Evolutionary conservation across 106 monocot genomes (phyloP), one percentile per base, ranked within the genome.

Genomic region (Dendrobium chrysotoxum): DNA sequence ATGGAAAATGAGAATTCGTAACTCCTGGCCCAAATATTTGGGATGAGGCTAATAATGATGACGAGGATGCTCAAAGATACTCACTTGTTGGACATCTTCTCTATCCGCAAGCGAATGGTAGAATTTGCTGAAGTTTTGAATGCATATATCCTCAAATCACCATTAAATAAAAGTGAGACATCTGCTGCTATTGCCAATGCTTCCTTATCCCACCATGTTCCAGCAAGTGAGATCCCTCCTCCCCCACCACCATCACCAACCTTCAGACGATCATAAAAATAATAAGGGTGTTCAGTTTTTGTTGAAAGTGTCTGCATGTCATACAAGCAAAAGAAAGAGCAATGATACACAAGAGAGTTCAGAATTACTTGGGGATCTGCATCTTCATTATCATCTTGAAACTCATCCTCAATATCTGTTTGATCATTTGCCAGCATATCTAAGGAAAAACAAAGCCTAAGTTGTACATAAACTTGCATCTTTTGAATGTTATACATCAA

Each of bases 201-300:
- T 87, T 91, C 80, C 83, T 93, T 93, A 75, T 99, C 99, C 99
- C 99, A 95, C 83, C 72, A 83, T 74, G 83, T 87, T 50, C 89
- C 91, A 72, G 89, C 91, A 81, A 99, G 87, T 40, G 88, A 91
- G 39, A 99, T 82, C 66, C 99, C 99, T 64, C 99, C 95, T 79
- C 99, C 99, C 72, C 45, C 93, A 77, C 78, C 93, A 65, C 99
- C 95, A 92, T 99, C 99, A 77, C 99, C 95, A 75, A 84, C 84
- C 93, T 95, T 73, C 54, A 78, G 35, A 80, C 23, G 42, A 31
- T 72, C 47, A 25, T 28, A 8, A 80, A 75, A 39, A 61, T 41
- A 66, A 40, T 38, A 46, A 76, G 5, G 23, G 20, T 35, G 35
- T 76, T 47, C 25, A 76, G 25, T 75, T 75, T 41, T 40, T 42